phyloP scores from a whole-genome alignment of 2,329 filamentous ascomycete species.

The Aspergillus brasiliensis region DNA sequence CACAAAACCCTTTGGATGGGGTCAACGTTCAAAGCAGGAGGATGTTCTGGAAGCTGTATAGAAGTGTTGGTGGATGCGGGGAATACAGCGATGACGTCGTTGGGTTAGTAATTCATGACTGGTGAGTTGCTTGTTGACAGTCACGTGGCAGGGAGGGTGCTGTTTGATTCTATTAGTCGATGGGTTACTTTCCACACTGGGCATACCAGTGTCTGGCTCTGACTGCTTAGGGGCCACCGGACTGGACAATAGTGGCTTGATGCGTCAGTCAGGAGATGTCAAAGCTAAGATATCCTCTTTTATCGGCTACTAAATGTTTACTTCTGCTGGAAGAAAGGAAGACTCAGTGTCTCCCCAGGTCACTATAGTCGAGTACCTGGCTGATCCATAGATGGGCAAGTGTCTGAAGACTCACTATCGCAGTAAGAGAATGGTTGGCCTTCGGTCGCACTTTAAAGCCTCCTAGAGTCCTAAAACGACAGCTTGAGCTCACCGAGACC shows the following conservation, averaged over 20 bases:
- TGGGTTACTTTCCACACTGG: neutral
- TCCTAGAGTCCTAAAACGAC: neutral
- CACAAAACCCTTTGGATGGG: neutral
- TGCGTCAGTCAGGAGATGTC: too few relatives aligned
- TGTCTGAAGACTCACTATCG: too few relatives aligned
- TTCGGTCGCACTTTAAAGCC: neutral
- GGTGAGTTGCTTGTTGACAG: neutral
- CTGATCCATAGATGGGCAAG: too few relatives aligned
- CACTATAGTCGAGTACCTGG: too few relatives aligned
- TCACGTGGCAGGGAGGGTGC: neutral
- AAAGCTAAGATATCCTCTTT: too few relatives aligned
- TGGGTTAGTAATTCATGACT: neutral
- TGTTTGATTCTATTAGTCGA: neutral
- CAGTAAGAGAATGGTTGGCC: too few relatives aligned
- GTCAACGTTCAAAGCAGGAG: neutral
- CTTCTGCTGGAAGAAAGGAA: too few relatives aligned
- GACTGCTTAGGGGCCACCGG: too few relatives aligned
- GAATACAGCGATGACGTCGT: neutral
- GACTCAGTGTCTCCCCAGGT: too few relatives aligned
- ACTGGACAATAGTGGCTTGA: too few relatives aligned
- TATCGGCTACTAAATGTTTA: accelerated
- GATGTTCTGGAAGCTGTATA: neutral
- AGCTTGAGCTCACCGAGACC: neutral
- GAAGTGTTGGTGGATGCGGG: neutral
- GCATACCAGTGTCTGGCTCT: neutral